Evolutionary conservation across 306 rosid genomes (phyloP), one percentile per base, ranked within the genome.

Genomic region (Lablab purpureus): DNA sequence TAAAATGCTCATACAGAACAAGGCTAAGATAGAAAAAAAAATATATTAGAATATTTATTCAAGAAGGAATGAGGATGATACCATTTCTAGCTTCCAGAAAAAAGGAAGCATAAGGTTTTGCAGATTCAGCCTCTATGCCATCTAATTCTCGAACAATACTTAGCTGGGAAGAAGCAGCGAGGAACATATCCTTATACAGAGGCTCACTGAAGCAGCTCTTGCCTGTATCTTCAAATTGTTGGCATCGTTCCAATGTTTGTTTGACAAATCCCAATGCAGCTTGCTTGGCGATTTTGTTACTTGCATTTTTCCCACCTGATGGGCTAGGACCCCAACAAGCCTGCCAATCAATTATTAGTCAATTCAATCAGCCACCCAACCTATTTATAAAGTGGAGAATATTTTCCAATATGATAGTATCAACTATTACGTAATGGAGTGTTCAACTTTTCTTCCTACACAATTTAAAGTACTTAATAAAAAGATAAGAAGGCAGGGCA

Each of bases 151-250:
- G 86, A 25, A 65, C 79, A 54, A 79, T 74, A 69, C 88, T 83
- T 45, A 74, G 60, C 65, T 83, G 84, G 78, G 91, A 84, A 65
- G 82, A 68, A 71, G 88, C 82, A 82, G 94, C 84, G 75, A 84
- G 64, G 83, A 88, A 86, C 73, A 78, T 89, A 74, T 90, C 94
- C 85, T 75, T 86, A 82, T 84, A 91, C 71, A 77, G 37, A 67
- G 92, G 91, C 71, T 91, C 98, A 5, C 83, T 84, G 86, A 94
- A 94, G 89, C 93, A 89, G 87, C 97, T 94, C 83, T 85, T 91
- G 69, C 97, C 96, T 27, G 91, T 90, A 60, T 79, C 89, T 87
- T 91, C 94, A 90, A 81, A 91, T 62, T 86, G 88, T 81, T 71
- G 94, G 67, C 90, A 91, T 69, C 90, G 86, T 46, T 90, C 91